phyloP scores from a whole-genome alignment of 2,329 filamentous ascomycete genomes.

The Tolypocladium cylindrosporum region DNA sequence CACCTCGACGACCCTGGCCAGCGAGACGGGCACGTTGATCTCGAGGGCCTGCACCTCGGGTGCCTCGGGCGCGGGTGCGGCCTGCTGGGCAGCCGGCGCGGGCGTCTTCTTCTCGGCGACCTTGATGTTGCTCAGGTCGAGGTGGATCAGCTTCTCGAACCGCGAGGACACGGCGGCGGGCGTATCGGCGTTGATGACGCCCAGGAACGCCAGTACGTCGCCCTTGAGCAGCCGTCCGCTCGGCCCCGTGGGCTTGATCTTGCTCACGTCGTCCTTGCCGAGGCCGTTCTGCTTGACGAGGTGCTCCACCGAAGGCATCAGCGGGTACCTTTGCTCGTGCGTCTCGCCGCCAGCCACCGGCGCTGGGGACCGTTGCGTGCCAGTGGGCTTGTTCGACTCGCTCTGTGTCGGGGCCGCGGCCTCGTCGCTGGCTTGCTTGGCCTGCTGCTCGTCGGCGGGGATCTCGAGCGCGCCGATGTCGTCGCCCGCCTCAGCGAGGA shows the following conservation, averaged over 20 bases:
- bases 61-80: constrained; percentile 27
- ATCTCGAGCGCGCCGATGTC: constrained; percentile 66
- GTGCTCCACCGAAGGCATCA: constrained; percentile 75
- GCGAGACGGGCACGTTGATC: constrained; percentile 66
- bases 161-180: constrained; percentile 61
- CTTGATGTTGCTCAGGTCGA: constrained; percentile 95
- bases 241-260: constrained; percentile 82
- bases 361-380: constrained; percentile 38
- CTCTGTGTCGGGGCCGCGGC: background rate
- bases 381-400: constrained; percentile 28
- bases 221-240: constrained; percentile 87
- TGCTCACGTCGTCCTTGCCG: constrained; percentile 61
- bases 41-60: constrained; percentile 39
- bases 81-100: constrained; percentile 26
- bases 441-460: constrained; percentile 53
- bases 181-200: constrained; percentile 62
- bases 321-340: constrained; percentile 58
- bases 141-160: constrained; percentile 66
- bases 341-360: constrained; percentile 31
- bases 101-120: constrained; percentile 45
- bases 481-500: constrained; percentile 73
- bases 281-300: constrained; percentile 73
- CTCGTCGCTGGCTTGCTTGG: constrained; percentile 19
- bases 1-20: constrained; percentile 67
- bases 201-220: constrained; percentile 84